Conservation (phyloP, 2,329 filamentous ascomycete genomes). For the Cercospora sojina region DNA sequence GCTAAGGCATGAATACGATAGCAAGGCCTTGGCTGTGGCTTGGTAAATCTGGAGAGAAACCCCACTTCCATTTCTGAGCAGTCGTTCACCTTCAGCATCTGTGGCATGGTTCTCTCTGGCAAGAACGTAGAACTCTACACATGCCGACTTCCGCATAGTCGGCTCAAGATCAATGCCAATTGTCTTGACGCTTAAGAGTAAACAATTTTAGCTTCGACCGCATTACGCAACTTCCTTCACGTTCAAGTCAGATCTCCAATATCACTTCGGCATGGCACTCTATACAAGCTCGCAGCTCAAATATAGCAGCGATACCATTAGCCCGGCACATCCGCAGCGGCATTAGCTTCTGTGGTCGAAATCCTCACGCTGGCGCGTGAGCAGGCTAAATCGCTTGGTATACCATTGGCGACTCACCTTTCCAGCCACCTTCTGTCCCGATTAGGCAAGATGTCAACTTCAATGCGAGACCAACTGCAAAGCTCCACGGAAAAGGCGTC, state of each 20-base stretch:
- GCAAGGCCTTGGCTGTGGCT: neutral
- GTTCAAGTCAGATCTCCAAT: slow-evolving; percentile 6
- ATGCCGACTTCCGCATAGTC: neutral
- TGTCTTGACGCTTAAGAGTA: neutral
- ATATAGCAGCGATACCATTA: neutral
- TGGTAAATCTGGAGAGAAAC: neutral
- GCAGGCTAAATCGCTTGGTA: slow-evolving; percentile 6
- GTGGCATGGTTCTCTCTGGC: neutral
- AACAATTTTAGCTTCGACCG: neutral
- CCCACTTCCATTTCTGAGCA: neutral
- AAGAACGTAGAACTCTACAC: neutral
- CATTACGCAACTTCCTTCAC: neutral
- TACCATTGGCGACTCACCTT: slow-evolving; percentile 1
- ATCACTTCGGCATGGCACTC: slow-evolving; percentile 6
- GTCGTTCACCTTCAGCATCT: neutral
- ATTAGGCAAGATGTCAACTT: slow-evolving; percentile 6
- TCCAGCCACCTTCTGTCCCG: slow-evolving; percentile 5
- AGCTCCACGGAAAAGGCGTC: neutral
- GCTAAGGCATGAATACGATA: neutral
- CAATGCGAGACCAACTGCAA: neutral
- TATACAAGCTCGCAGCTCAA: slow-evolving; percentile 8
- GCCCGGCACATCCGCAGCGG: neutral
- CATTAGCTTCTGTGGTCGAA: neutral
- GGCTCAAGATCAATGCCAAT: neutral
- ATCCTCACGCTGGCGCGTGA: neutral